Percentiles rank a stretch among this genome's conserved stretches.
These are phyloP conservation scores for Aureobasidium leucospermi DNA, from an alignment of 2,329 filamentous ascomycete species.

Conservation along the genomic window DNA sequence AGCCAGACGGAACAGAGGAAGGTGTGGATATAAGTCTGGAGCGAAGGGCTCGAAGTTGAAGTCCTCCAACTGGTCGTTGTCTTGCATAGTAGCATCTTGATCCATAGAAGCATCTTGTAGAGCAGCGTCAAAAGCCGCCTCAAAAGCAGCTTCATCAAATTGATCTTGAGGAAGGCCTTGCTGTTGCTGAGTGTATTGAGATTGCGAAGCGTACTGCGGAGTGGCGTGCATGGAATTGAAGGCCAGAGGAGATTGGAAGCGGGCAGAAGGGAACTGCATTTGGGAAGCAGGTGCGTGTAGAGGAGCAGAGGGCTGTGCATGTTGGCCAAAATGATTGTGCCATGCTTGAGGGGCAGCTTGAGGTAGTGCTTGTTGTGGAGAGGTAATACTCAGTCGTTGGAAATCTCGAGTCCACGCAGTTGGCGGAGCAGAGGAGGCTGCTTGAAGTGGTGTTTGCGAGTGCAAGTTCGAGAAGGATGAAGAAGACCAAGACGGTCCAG, in stretches of 20 bases:
- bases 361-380: conserved; percentile 35
- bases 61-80: conserved; percentile 13
- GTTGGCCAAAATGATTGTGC: conserved; percentile 33
- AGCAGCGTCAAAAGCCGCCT: conserved; percentile 45
- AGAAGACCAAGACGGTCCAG: conserved; percentile 25
- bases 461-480: conserved; percentile 27
- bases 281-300: conserved; percentile 15
- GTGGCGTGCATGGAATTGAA: background rate
- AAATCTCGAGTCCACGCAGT: conserved; percentile 42
- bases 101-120: conserved; percentile 29
- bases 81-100: conserved; percentile 11
- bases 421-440: conserved; percentile 19
- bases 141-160: conserved; percentile 51
- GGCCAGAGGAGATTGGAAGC: background rate
- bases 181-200: conserved; percentile 22
- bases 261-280: conserved; percentile 18
- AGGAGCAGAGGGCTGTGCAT: background rate
- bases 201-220: background rate
- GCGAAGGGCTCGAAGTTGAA: conserved; percentile 1
- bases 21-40: conserved; percentile 15
- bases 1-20: conserved; percentile 14
- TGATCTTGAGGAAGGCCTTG: conserved; percentile 21
- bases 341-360: conserved; percentile 35
- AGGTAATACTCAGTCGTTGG: conserved; percentile 38
- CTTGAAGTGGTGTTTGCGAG: conserved; percentile 25